These are phyloP conservation scores for Ustilago vetiveriae DNA, from an alignment of 1,284 basidiomycete genomes.

Conservation along the genomic window DNA sequence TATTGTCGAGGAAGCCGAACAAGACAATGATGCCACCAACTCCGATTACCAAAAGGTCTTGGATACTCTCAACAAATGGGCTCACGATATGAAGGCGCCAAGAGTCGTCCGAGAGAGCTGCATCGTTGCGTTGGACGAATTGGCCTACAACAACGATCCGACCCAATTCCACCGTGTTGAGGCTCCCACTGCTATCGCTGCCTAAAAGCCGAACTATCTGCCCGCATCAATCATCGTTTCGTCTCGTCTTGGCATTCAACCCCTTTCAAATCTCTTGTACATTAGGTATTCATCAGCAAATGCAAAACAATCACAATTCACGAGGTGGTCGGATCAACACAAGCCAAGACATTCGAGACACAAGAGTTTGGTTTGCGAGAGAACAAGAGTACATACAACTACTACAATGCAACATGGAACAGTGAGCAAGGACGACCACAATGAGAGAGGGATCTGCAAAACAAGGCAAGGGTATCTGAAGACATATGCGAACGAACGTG, in stretches of 20 bases:
- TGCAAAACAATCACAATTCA: too few relatives aligned
- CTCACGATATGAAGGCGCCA: slow-evolving; percentile 79
- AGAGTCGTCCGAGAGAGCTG: slow-evolving; percentile 94
- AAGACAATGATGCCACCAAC: slow-evolving; percentile 63
- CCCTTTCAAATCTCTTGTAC: too few relatives aligned
- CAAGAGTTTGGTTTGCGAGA: too few relatives aligned
- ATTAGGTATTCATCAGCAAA: too few relatives aligned
- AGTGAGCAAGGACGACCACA: not conserved
- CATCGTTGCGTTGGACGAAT: slow-evolving; percentile 85
- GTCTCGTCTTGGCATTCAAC: too few relatives aligned
- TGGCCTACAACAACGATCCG: slow-evolving; percentile 66
- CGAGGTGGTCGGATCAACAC: too few relatives aligned
- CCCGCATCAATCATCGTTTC: not conserved
- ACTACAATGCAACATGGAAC: slow-evolving; percentile 6
- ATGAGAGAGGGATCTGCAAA: not conserved
- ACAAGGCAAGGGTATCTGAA: slow-evolving; percentile 26
- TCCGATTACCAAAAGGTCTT: slow-evolving; percentile 73
- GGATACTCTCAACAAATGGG: slow-evolving; percentile 85
- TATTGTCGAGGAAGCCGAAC: slow-evolving; percentile 81
- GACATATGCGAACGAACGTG: not conserved
- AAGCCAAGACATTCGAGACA: too few relatives aligned
- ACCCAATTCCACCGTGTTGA: slow-evolving; percentile 66
- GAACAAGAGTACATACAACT: slow-evolving; percentile 16
- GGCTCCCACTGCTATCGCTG: slow-evolving; percentile 10
- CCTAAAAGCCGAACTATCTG: not conserved